Evolutionary conservation across 2,329 filamentous ascomycete species (phyloP).

Genomic region (Tympanopsis confertula): DNA sequence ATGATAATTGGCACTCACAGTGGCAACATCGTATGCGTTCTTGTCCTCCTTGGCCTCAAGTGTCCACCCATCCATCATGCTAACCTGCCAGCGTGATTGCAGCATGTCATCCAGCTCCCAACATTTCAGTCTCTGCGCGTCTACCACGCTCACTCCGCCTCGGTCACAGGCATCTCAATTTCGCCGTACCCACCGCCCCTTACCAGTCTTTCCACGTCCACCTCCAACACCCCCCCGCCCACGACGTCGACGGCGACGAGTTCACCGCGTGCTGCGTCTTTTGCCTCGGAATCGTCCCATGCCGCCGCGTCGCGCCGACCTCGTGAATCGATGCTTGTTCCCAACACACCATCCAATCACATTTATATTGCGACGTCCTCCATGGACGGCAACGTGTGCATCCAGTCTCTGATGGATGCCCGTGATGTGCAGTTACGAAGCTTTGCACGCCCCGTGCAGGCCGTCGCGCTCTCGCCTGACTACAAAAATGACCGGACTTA

Average conservation of each 20-base stretch:
- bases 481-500: constrained; percentile 84
- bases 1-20: constrained; percentile 96
- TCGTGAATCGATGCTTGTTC: constrained; percentile 43
- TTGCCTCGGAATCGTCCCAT: constrained; percentile 21
- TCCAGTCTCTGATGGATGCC: constrained; percentile 73
- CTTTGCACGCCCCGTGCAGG: constrained; percentile 84
- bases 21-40: constrained; percentile 71
- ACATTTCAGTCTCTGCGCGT: constrained; percentile 70
- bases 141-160: constrained; percentile 88
- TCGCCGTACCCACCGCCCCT: constrained; percentile 69
- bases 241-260: constrained; percentile 6
- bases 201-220: constrained; percentile 25
- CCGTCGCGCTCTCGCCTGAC: constrained; percentile 87
- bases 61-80: constrained; percentile 1
- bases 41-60: constrained; percentile 1
- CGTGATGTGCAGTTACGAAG: constrained; percentile 88
- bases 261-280: constrained; percentile 2
- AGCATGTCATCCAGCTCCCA: constrained; percentile 81
- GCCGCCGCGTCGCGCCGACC: constrained; percentile 37
- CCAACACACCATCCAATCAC: constrained; percentile 72
- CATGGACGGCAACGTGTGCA: constrained; percentile 88
- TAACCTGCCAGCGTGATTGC: constrained; percentile 4
- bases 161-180: constrained; percentile 78
- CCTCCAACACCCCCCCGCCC: constrained; percentile 20
- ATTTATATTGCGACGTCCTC: constrained; percentile 91